Percentiles rank a stretch among this genome's conserved stretches.
Conservation (phyloP, 768 basidiomycete genomes). For the Calocybe gangraenosa region DNA sequence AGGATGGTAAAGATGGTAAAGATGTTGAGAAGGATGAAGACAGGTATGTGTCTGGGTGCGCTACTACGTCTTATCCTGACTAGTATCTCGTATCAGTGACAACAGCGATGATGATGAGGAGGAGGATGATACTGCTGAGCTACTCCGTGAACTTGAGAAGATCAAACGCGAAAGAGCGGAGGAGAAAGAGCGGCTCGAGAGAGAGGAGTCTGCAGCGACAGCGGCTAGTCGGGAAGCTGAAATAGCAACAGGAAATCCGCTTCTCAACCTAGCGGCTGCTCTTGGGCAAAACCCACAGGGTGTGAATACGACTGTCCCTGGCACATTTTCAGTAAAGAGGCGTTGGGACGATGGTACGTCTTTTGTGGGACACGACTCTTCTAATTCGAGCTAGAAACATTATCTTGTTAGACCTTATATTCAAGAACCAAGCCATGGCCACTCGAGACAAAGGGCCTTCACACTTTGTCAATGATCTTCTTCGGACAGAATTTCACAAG, state of each 20-base stretch:
- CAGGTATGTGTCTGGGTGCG: constrained; percentile 30
- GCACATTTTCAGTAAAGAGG: constrained; percentile 87
- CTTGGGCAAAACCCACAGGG: constrained; percentile 66
- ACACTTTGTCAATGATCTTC: constrained; percentile 92
- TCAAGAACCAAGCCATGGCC: constrained; percentile 94
- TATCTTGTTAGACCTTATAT: constrained; percentile 95
- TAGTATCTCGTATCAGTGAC: constrained; percentile 30
- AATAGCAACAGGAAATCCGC: constrained; percentile 83
- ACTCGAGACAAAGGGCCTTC: constrained; percentile 58
- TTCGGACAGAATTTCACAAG: constrained; percentile 94
- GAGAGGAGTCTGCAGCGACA: constrained; percentile 60
- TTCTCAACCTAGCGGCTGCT: constrained; percentile 88
- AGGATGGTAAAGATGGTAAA: constrained; percentile 31
- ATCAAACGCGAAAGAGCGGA: constrained; percentile 95
- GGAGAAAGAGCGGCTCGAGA: constrained; percentile 82
- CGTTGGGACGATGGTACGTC: constrained; percentile 91
- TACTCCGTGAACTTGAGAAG: constrained; percentile 96
- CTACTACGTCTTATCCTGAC: not conserved
- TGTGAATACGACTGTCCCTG: constrained; percentile 67
- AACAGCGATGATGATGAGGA: constrained; percentile 56
- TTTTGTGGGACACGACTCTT: constrained; percentile 6
- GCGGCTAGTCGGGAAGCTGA: constrained; percentile 70
- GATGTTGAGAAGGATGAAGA: constrained; percentile 32
- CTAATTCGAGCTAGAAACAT: too few species aligned
- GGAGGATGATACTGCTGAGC: constrained; percentile 90